Base-by-base conservation (phyloP, 1,284 basidiomycete genomes). In the Phellopilus nigrolimitatus region DNA sequence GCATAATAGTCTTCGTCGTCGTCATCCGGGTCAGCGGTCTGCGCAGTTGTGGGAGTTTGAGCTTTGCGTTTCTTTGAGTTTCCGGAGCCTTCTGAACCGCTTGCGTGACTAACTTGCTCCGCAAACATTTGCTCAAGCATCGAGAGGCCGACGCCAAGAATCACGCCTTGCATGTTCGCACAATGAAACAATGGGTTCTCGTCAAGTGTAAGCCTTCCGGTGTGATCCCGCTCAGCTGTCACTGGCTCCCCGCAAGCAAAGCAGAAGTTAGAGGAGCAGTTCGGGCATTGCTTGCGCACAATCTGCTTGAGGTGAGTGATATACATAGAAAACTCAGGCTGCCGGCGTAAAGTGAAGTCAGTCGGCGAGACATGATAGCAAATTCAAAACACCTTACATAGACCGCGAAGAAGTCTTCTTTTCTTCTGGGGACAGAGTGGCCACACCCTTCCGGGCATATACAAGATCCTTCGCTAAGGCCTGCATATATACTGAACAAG, bases 241-340 rank as follows among this genome's bases (percentile, higher is more conserved):
- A 77, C 69, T 10, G 79, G 70, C 66, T 94, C 91, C 22, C 89
- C 88, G 60, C 92, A 95, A 8, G 91, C 92, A 54, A 88, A 74
- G 66, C 92, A 95, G 57, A 86, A 85, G 36, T 76, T 71, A 51
- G 74, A 74, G 44, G 69, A 66, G 68, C 92, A 95, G 49, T 68
- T 68, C 25, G 71, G 70, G 66, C 92, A 95, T 21, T 65, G 74
- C 45, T 74, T 74, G 40, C 72, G 76, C 33, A 88, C 76, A 55
- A 78, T 73, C 43, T 65, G 70, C 46, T 71, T 72, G 44, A 95
- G 68, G 57, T 85, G 78, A 8, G 76, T 64, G 58, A 82, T 80
- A 64, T 91, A 95, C 17, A 68, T 71, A 3, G 78, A 65, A 62
- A 94, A 94, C 13, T 82, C 74, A 40, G 81, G 68, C 91, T 93